Percentiles rank a stretch among this genome's conserved stretches.
phyloP scores from a whole-genome alignment of 805 yeast genomes.

The Kregervanrija fluxuum region DNA sequence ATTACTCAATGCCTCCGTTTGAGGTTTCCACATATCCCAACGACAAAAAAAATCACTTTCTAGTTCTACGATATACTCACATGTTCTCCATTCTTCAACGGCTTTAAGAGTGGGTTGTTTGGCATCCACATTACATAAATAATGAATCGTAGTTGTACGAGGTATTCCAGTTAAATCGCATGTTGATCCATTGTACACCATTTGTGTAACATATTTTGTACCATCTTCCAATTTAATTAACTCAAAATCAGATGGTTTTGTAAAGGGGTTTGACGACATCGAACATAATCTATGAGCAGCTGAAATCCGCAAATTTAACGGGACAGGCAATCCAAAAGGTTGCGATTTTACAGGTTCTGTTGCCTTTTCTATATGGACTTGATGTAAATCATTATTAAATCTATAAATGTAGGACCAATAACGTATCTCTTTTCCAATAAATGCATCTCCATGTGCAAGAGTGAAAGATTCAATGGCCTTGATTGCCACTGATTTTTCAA shows the following conservation, averaged over 20 bases:
- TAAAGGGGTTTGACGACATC: slow-evolving; percentile 9
- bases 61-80: slow-evolving; percentile 19
- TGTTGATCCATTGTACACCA: slow-evolving; percentile 21
- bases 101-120: slow-evolving; percentile 13
- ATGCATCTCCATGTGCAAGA: not conserved
- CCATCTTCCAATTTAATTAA: slow-evolving; percentile 19
- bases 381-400: slow-evolving; percentile 8
- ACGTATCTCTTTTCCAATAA: slow-evolving; percentile 7
- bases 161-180: slow-evolving; percentile 30
- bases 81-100: slow-evolving; percentile 26
- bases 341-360: too few relatives aligned
- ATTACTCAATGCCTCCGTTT: not conserved
- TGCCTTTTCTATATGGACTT: slow-evolving; percentile 7
- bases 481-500: slow-evolving; percentile 16
- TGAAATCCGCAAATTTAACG: too few relatives aligned
- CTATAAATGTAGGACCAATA: slow-evolving; percentile 15
- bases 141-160: slow-evolving; percentile 21
- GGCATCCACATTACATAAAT: slow-evolving; percentile 19
- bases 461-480: slow-evolving; percentile 11
- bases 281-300: slow-evolving; percentile 15
- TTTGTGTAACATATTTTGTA: slow-evolving; percentile 22
- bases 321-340: too few relatives aligned
- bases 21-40: slow-evolving; percentile 4
- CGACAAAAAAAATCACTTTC: slow-evolving; percentile 12
- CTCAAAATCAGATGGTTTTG: slow-evolving; percentile 18